A percentile compares a stretch with the other conserved stretches of the same genome.
phyloP scores from a whole-genome alignment of 148 eudicot genomes.

The Rhododendron ferrugineum region DNA sequence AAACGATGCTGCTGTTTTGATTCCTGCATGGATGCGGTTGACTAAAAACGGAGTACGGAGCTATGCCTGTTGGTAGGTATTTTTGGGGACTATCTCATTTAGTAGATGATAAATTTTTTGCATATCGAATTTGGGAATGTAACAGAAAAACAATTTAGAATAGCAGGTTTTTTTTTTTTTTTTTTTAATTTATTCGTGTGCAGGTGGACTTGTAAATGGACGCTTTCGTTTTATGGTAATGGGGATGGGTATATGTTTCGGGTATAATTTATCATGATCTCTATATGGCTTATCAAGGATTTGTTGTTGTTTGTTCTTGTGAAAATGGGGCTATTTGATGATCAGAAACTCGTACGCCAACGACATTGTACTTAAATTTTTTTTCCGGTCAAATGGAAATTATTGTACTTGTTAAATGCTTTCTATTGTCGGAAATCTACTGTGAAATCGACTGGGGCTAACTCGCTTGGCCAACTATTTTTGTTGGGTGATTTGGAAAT shows the following conservation, averaged over 20 bases:
- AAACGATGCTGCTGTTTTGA: background rate
- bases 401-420: too few species aligned
- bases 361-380: too few species aligned
- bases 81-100: background rate
- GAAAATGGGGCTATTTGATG: background rate
- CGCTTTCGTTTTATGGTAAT: constrained; percentile 1
- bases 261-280: background rate
- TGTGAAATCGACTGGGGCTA: background rate
- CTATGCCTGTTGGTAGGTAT: background rate
- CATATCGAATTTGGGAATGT: background rate
- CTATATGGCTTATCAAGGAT: background rate
- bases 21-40: constrained; percentile 4
- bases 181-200: background rate
- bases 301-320: background rate
- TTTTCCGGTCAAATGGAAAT: too few species aligned
- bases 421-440: background rate
- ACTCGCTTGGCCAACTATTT: too few species aligned
- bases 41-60: background rate
- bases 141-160: background rate
- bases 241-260: constrained; percentile 8
- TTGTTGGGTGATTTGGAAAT: too few species aligned
- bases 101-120: background rate
- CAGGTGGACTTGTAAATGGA: constrained; percentile 3
- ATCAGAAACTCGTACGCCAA: background rate
- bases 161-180: background rate